These are phyloP conservation scores for Podospora comata DNA, from an alignment of 495 filamentous ascomycete species.

Conservation along the genomic window DNA sequence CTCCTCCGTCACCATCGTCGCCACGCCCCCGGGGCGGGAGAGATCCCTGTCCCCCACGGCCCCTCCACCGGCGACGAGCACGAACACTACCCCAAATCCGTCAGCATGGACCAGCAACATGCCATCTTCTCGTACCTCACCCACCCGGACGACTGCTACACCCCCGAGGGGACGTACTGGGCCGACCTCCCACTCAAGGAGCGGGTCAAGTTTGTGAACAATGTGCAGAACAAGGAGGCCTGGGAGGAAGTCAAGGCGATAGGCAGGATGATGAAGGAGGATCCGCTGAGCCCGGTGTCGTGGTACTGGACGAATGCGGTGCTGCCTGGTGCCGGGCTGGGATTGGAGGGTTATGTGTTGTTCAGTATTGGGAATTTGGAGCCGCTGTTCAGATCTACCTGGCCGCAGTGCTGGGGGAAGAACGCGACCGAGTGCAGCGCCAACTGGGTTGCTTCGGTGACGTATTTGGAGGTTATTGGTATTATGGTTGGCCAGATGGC, in stretches of 20 bases:
- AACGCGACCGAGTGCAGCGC: constrained; percentile 57
- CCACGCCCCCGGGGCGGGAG: constrained; percentile 42
- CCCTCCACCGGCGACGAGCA: constrained; percentile 44
- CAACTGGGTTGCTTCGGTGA: constrained; percentile 72
- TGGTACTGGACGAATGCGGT: constrained; percentile 87
- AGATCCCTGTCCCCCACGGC: constrained; percentile 49
- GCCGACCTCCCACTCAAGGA: constrained; percentile 69
- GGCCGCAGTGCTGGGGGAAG: constrained; percentile 68
- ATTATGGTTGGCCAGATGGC: constrained; percentile 83
- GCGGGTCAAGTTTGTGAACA: constrained; percentile 67
- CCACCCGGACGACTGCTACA: constrained; percentile 80
- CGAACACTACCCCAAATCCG: constrained; percentile 34
- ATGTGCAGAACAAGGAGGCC: constrained; percentile 63
- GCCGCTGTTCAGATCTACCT: constrained; percentile 67
- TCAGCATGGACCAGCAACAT: constrained; percentile 52
- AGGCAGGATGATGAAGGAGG: constrained; percentile 72
- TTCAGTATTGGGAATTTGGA: constrained; percentile 91
- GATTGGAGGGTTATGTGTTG: constrained; percentile 87
- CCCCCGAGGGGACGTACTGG: constrained; percentile 79
- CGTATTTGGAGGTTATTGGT: constrained; percentile 82
- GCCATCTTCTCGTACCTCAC: constrained; percentile 70
- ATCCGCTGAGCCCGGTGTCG: constrained; percentile 73
- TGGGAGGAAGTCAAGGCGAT: constrained; percentile 61
- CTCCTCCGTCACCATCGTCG: constrained; percentile 38
- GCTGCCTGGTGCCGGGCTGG: constrained; percentile 81